These are phyloP conservation scores for Synchytrium microbalum DNA, from an alignment of 371 early-diverging fungal species.

Conservation along the genomic window DNA sequence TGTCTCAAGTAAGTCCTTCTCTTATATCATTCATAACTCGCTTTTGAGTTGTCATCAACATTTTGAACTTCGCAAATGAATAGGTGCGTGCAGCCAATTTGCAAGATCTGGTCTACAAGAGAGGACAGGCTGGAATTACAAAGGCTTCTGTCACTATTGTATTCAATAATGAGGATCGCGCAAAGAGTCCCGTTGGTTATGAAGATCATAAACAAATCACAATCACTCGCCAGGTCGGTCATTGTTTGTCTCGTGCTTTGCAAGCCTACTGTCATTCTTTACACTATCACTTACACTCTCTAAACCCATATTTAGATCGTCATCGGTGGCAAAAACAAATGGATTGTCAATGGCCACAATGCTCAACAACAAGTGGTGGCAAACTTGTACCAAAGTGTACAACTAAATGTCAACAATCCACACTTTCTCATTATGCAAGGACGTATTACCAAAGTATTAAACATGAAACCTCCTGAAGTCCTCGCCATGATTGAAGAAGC, in stretches of 20 bases:
- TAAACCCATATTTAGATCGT: conserved; percentile 50
- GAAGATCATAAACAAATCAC: conserved; percentile 80
- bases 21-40: background rate
- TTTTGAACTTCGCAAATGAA: background rate
- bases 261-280: background rate
- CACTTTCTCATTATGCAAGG: conserved; percentile 99
- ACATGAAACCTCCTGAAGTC: conserved; percentile 97
- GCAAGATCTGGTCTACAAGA: conserved; percentile 95
- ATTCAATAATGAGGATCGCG: conserved; percentile 86
- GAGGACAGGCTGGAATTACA: conserved; percentile 93
- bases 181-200: conserved; percentile 84
- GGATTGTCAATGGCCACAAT: conserved; percentile 89
- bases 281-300: background rate
- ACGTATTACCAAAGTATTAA: conserved; percentile 95
- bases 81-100: conserved; percentile 90
- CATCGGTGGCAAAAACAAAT: conserved; percentile 91
- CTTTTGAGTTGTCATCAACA: background rate
- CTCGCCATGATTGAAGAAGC: conserved; percentile 98
- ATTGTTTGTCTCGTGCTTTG: background rate
- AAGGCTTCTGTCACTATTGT: conserved; percentile 96
- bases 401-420: conserved; percentile 96
- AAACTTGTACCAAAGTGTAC: conserved; percentile 91
- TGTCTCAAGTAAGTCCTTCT: background rate
- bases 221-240: conserved; percentile 85
- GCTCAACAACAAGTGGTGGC: conserved; percentile 86